These are phyloP conservation scores for Logfia minima DNA, from an alignment of 129 eudicot species.

Conservation along the genomic window DNA sequence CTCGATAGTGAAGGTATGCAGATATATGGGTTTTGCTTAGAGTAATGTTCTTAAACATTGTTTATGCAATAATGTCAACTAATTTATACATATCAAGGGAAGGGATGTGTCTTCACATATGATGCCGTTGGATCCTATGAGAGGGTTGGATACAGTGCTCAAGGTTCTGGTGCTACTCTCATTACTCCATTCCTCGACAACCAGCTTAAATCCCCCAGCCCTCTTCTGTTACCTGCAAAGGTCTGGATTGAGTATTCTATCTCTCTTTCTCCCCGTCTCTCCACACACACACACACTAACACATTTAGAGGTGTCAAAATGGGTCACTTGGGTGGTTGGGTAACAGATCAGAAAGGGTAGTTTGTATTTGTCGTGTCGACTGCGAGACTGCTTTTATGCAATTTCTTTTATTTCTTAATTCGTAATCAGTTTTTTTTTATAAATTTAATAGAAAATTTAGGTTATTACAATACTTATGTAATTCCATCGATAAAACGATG, in stretches of 20 bases:
- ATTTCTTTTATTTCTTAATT: no score
- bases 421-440: no score
- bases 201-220: conserved; percentile 97
- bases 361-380: background rate
- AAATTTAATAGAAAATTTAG: no score
- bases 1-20: conserved; percentile 85
- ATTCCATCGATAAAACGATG: no score
- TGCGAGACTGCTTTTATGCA: no score
- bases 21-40: background rate
- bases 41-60: background rate
- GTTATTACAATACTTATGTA: no score
- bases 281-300: background rate
- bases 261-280: conserved; percentile 5
- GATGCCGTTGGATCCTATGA: conserved; percentile 99
- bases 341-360: background rate
- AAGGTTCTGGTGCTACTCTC: conserved; percentile 95
- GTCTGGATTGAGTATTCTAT: conserved; percentile 32
- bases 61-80: conserved; percentile 8
- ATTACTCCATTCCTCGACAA: conserved; percentile 93
- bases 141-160: conserved; percentile 95
- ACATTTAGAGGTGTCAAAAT: background rate
- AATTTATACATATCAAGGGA: conserved; percentile 46
- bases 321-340: background rate
- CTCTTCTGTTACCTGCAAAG: conserved; percentile 81
- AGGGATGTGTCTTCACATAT: conserved; percentile 96